Evolutionary conservation across 192 early-diverging fungal species (phyloP).

Genomic region (Coemansia sp.): DNA sequence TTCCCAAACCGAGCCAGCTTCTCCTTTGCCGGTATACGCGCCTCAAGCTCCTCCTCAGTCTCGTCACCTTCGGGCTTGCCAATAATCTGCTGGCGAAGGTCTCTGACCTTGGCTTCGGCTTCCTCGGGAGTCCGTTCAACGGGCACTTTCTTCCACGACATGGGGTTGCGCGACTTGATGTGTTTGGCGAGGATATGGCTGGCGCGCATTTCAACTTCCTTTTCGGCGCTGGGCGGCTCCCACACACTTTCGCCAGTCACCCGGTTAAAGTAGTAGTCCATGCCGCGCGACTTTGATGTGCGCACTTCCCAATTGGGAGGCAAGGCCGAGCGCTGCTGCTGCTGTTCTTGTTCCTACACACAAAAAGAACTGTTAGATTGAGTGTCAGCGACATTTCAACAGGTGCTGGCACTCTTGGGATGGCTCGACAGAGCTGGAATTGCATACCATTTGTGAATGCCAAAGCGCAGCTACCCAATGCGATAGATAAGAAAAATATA

Average conservation of each 20-base stretch:
- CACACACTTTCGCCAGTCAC: constrained; percentile 69
- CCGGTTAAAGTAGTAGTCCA: constrained; percentile 79
- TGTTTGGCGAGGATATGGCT: constrained; percentile 94
- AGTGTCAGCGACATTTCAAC: background rate
- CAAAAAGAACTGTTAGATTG: background rate
- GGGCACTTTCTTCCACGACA: constrained; percentile 85
- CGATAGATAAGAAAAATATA: background rate
- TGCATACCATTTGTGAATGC: background rate
- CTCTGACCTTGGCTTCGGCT: constrained; percentile 68
- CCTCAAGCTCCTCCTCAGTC: constrained; percentile 6
- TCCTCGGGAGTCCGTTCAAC: constrained; percentile 93
- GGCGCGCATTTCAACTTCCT: constrained; percentile 61
- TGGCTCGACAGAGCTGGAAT: background rate
- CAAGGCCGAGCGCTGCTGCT: constrained; percentile 37
- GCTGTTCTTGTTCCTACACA: constrained; percentile 11
- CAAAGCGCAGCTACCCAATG: no score
- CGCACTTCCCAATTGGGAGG: constrained; percentile 71
- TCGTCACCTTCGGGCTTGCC: background rate
- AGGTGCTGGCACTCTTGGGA: background rate
- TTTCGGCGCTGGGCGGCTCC: constrained; percentile 60
- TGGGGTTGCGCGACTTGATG: constrained; percentile 75
- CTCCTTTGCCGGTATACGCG: constrained; percentile 17
- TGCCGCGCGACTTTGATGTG: constrained; percentile 62
- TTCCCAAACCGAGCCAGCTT: constrained; percentile 62
- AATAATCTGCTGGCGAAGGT: constrained; percentile 63